phyloP scores from a whole-genome alignment of 257 asterid genomes.

The Ophiorrhiza pumila region DNA sequence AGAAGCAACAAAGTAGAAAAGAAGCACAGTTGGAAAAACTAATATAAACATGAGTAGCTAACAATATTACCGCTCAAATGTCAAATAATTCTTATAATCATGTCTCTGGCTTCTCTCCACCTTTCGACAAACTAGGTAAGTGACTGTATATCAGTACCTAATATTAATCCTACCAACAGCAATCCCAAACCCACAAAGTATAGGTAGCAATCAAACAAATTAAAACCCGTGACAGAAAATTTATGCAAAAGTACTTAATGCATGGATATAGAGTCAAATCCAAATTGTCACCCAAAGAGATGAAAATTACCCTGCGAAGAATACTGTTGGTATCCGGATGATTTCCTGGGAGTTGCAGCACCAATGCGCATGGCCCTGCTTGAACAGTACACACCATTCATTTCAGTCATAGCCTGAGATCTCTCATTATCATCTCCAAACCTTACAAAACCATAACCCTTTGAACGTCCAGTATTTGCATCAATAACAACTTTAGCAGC shows the following conservation, averaged over 20 bases:
- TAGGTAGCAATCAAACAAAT: background rate
- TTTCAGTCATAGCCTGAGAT: conserved; percentile 78
- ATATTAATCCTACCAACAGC: background rate
- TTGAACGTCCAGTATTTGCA: conserved; percentile 82
- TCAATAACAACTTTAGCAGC: conserved; percentile 91
- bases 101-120: no score
- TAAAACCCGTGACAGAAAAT: background rate
- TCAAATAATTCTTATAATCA: no score
- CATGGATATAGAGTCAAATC: background rate
- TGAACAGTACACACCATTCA: conserved; percentile 81
- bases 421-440: conserved; percentile 90
- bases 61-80: background rate
- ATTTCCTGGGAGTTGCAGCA: conserved; percentile 85
- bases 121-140: background rate
- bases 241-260: background rate
- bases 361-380: conserved; percentile 93
- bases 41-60: background rate
- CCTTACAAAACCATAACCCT: conserved; percentile 92
- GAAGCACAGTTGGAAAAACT: background rate
- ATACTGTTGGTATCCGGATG: conserved; percentile 70
- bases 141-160: background rate
- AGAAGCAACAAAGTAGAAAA: background rate
- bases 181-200: background rate
- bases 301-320: conserved; percentile 56
- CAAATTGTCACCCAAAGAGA: background rate